Evolutionary conservation across 2,329 filamentous ascomycete species (phyloP).

Genomic region (Metarhizium anisopliae): DNA sequence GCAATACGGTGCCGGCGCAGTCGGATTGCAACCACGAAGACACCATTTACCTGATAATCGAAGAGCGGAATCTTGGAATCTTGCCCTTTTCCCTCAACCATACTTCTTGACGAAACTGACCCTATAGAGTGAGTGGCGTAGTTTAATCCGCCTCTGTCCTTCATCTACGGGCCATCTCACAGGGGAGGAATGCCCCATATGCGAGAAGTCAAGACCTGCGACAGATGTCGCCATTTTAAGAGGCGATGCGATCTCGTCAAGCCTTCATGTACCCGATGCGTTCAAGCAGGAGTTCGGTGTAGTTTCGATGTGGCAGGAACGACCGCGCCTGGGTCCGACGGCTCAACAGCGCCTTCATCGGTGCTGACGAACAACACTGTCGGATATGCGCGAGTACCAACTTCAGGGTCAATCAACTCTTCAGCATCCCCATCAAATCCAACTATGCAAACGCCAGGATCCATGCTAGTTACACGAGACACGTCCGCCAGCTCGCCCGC

Average conservation of each 20-base stretch:
- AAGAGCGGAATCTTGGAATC: background rate
- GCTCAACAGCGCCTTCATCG: background rate
- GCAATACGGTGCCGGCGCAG: background rate
- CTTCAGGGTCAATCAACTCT: background rate
- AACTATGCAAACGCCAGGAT: background rate
- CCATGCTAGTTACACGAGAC: background rate
- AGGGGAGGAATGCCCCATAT: slow-evolving; percentile 17
- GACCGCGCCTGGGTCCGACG: background rate
- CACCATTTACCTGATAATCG: background rate
- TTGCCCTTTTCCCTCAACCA: background rate
- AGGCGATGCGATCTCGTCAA: slow-evolving; percentile 26
- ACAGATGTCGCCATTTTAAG: slow-evolving; percentile 27
- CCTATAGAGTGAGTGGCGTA: background rate
- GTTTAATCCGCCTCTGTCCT: background rate
- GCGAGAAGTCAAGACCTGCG: slow-evolving; percentile 27
- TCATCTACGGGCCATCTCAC: background rate
- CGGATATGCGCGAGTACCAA: background rate
- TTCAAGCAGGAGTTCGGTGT: slow-evolving; percentile 23
- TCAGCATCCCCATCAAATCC: background rate
- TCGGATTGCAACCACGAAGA: background rate
- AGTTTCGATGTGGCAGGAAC: slow-evolving; percentile 16
- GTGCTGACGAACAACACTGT: background rate
- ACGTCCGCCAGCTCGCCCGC: background rate
- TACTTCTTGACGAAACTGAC: background rate
- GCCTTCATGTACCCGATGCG: slow-evolving; percentile 24